Base-by-base conservation (phyloP, 1,139 yeast genomes). In the Candida sp. region DNA sequence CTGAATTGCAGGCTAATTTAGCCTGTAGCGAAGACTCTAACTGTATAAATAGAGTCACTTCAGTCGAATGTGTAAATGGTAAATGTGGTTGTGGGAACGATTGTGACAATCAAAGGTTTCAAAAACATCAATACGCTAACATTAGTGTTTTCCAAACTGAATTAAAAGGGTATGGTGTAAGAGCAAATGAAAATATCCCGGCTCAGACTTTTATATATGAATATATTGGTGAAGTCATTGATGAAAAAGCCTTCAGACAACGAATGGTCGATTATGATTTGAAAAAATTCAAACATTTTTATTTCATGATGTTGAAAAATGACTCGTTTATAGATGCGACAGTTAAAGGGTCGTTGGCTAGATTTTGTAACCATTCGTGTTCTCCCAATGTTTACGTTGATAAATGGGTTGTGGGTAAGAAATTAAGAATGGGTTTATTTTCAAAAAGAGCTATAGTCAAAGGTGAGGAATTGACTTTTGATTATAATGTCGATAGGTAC, bases 241-340 rank as follows among this genome's bases (percentile, higher is more conserved):
- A 85, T 57, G 95, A 88, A 56, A 65, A 67, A 19, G 69, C 80
- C 29, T 93, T 91, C 61, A 73, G 89, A 45, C 72, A 73, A 43
- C 76, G 97, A 49, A 87, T 86, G 84, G 70, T 79, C 42, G 79
- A 77, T 39, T 93, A 93, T 61, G 95, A 87, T 57, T 63, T 71
- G 32, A 75, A 77, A 51, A 81, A 84, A n/a, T 75, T 85, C 52
- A 82, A 79, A 61, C 99, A 93, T 64, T 93, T 93, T 56, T 93
- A 93, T 63, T 93, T 93, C 63, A 93, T 93, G 99, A 90, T 90
- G 97, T 77, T 93, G 50, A 95, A 89, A 55, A 87, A 84, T 57
- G 91, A 90, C 49, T 93, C 93, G 57, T 93, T 89, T 59, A 88
- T 93, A 46, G 99, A 93, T 64, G 99, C 99, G 39, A 91, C 98